These are phyloP conservation scores for Fusarium decemcellulare DNA, from an alignment of 2,329 filamentous ascomycete genomes.

Conservation along the genomic window DNA sequence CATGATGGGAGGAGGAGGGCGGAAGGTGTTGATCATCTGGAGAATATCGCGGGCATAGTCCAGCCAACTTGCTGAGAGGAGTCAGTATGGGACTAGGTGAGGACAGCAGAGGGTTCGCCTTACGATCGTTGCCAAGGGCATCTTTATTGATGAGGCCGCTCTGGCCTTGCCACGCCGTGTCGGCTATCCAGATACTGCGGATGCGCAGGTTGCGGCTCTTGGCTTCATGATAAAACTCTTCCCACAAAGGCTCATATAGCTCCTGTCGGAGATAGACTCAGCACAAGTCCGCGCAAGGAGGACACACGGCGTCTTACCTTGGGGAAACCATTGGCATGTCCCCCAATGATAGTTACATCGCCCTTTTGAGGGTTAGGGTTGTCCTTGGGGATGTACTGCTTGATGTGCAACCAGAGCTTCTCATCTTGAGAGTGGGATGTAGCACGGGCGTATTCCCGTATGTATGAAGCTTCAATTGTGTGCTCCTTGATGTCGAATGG, in stretches of 20 bases:
- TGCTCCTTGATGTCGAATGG: conserved; percentile 80
- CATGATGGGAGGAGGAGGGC: conserved; percentile 83
- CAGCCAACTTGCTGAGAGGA: conserved; percentile 72
- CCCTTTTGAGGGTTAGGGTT: conserved; percentile 78
- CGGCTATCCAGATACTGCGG: conserved; percentile 89
- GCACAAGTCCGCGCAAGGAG: not conserved
- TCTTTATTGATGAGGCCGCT: conserved; percentile 84
- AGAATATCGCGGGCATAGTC: conserved; percentile 89
- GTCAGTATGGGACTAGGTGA: conserved; percentile 1
- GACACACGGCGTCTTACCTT: conserved; percentile 69
- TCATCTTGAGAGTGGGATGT: conserved; percentile 82
- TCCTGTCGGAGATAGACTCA: conserved; percentile 68
- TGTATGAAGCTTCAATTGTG: conserved; percentile 79
- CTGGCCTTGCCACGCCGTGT: conserved; percentile 87
- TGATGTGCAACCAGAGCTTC: conserved; percentile 80
- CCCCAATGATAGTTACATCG: conserved; percentile 87
- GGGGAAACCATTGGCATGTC: conserved; percentile 93
- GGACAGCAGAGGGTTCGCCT: conserved; percentile 47
- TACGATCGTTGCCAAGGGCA: conserved; percentile 87
- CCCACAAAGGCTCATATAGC: conserved; percentile 93
- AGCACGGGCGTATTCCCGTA: conserved; percentile 84
- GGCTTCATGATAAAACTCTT: conserved; percentile 77
- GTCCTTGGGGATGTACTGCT: conserved; percentile 87
- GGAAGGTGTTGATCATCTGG: conserved; percentile 88
- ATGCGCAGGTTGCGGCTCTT: conserved; percentile 76